Percentiles rank a stretch among this genome's conserved stretches.
Evolutionary conservation across 73 alveolate genomes (phyloP).

Genomic region (Paraurostyla sp.): DNA sequence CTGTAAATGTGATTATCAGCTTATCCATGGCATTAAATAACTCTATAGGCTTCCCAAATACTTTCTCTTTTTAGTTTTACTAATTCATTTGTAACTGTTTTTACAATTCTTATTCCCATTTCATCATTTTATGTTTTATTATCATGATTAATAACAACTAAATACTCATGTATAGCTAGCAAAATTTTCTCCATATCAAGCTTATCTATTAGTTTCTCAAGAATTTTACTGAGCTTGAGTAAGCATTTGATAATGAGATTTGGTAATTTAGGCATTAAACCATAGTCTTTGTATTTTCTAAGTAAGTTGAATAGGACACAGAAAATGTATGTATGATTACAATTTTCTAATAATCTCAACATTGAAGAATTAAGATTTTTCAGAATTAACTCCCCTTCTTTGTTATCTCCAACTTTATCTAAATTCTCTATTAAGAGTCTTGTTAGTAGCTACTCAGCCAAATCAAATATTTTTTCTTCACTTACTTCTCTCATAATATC

Average conservation of each 20-base stretch:
- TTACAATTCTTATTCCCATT: conserved; percentile 77
- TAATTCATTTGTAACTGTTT: conserved; percentile 83
- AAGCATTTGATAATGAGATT: conserved; percentile 80
- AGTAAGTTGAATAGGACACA: conserved; percentile 66
- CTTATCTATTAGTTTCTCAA: conserved; percentile 70
- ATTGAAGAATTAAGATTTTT: conserved; percentile 74
- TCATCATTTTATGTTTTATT: conserved; percentile 69
- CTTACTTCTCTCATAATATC: conserved; percentile 62
- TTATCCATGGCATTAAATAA: conserved; percentile 59
- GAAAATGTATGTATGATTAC: conserved; percentile 70
- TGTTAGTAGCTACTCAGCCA: conserved; percentile 76
- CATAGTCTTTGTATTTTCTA: conserved; percentile 67
- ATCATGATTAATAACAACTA: conserved; percentile 48
- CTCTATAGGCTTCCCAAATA: conserved; percentile 77
- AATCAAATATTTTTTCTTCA: conserved; percentile 51
- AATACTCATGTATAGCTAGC: conserved; percentile 78
- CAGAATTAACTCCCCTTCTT: conserved; percentile 78
- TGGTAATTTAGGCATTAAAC: conserved; percentile 68
- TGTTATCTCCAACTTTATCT: conserved; percentile 72
- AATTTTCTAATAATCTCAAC: conserved; percentile 73
- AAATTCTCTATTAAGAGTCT: conserved; percentile 69
- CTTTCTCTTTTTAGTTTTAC: conserved; percentile 71
- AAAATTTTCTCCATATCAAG: conserved; percentile 71
- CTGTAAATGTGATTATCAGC: conserved; percentile 76
- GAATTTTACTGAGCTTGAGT: conserved; percentile 65